phyloP scores from a whole-genome alignment of 1,284 basidiomycete genomes.

The Cutaneotrichosporon curvatum region DNA sequence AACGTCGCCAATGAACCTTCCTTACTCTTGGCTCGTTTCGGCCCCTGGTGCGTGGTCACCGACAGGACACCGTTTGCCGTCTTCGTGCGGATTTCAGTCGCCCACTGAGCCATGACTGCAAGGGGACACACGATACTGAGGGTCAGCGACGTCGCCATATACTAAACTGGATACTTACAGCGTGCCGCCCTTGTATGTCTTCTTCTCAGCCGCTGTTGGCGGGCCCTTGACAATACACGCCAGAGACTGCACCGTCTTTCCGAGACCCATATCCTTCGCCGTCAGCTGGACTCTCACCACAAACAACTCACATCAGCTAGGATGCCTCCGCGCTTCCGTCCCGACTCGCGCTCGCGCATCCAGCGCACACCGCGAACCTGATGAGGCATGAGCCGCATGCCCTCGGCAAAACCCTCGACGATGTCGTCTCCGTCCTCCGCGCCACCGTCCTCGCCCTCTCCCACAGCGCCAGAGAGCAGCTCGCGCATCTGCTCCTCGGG shows the following conservation, averaged over 20 bases:
- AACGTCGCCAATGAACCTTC: background rate
- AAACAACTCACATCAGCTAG: conserved; percentile 69
- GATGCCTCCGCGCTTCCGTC: conserved; percentile 75
- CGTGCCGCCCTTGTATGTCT: conserved; percentile 59
- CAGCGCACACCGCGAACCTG: conserved; percentile 73
- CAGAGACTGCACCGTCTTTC: conserved; percentile 88
- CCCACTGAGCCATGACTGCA: conserved; percentile 87
- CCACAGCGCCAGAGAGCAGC: conserved; percentile 46
- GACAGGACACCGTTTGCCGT: conserved; percentile 55
- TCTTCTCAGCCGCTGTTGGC: conserved; percentile 60
- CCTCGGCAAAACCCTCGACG: conserved; percentile 65
- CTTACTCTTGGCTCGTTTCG: conserved; percentile 61
- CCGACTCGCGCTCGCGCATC: conserved; percentile 78
- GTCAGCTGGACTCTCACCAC: conserved; percentile 4
- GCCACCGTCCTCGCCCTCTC: conserved; percentile 41
- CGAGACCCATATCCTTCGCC: conserved; percentile 54
- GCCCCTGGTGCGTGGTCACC: conserved; percentile 76
- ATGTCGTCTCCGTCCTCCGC: conserved; percentile 55
- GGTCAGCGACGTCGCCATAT: conserved; percentile 6
- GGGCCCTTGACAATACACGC: conserved; percentile 71
- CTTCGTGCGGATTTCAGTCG: conserved; percentile 73
- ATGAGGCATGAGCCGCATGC: conserved; percentile 70
- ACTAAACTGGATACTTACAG: conserved; percentile 54
- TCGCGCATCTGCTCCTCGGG: conserved; percentile 52
- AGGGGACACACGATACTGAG: conserved; percentile 71